Conservation (phyloP, 2,329 filamentous ascomycete species). For the Neofusicoccum kwambonambiense region DNA sequence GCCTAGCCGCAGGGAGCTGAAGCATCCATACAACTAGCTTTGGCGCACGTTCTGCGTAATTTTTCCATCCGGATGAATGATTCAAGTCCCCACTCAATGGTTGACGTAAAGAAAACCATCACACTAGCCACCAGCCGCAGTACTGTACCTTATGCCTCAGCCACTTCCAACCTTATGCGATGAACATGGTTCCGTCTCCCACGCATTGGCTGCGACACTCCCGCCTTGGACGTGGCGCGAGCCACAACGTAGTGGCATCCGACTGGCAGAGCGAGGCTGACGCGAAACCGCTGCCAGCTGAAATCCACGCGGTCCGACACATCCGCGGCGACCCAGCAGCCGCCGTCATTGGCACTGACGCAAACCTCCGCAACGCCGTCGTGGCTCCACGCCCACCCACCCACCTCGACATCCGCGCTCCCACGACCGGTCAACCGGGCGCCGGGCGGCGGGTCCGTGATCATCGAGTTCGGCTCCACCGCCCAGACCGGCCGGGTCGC, state of each 20-base stretch:
- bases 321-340: slow-evolving; percentile 17
- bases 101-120: no score
- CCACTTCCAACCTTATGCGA: slow-evolving; percentile 22
- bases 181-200: slow-evolving; percentile 28
- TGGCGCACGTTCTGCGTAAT: no score
- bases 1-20: no score
- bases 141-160: background rate
- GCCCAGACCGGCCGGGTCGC: slow-evolving; percentile 27
- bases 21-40: no score
- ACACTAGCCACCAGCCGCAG: no score
- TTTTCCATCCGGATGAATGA: no score
- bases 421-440: background rate
- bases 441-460: slow-evolving; percentile 24
- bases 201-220: slow-evolving; percentile 23
- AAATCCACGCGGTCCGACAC: slow-evolving; percentile 16
- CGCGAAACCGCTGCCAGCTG: slow-evolving; percentile 19
- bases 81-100: no score
- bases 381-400: slow-evolving; percentile 31
- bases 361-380: slow-evolving; percentile 24
- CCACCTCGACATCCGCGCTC: slow-evolving; percentile 13
- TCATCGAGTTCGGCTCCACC: slow-evolving; percentile 30
- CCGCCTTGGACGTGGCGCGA: slow-evolving; percentile 20
- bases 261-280: background rate
- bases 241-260: slow-evolving; percentile 7
- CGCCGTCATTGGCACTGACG: slow-evolving; percentile 23